Evolutionary conservation across 768 basidiomycete genomes (phyloP), one percentile per base, ranked within the genome.

Genomic region (Pleurotus ostreatus): DNA sequence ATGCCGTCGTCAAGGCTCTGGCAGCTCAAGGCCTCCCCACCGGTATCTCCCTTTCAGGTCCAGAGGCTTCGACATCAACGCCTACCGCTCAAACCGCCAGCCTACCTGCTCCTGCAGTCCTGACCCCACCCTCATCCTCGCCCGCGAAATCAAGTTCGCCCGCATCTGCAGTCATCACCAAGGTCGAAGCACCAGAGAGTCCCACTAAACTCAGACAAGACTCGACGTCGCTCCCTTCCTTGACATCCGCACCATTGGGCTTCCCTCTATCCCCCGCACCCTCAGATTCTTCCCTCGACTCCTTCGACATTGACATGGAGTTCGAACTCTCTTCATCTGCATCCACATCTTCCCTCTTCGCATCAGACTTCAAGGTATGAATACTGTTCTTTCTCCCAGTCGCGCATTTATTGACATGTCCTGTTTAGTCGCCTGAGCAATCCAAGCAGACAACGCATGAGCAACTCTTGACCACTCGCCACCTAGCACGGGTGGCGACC

Each of bases 401-500:
- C 25, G 4, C 39, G 18, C 9, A 9, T 5, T 3, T 25, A 25
- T 7, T 40, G 26, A 22, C 11, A 66, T 74, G 54, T 70, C 72
- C 48, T 66, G 72, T 34, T 66, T 72, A 12, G 68, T 16, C 45
- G 5, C 59, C 60, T 46, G 47, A 70, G 45, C 62, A 71, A 57
- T 64, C 61, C 61, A 60, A 56, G 55, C 64, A 61, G 61, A 64
- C 48, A 63, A 70, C 72, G 59, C 68, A 70, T 68, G 78, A 53
- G 51, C 51, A 53, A 53, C 16, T 26, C n/a, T 53, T 86, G 68
- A 73, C 88, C 85, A 89, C 92, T 94, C 85, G 92, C 92, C 92
- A 94, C 86, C 87, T 89, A 88, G 92, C 92, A 94, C 92, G 92
- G 92, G 88, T 94, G 92, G 92, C 82, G 92, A 85, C 80, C 84